Evolutionary conservation across 768 basidiomycete species (phyloP), one percentile per base, ranked within the genome.

Genomic region (Russula sp.): DNA sequence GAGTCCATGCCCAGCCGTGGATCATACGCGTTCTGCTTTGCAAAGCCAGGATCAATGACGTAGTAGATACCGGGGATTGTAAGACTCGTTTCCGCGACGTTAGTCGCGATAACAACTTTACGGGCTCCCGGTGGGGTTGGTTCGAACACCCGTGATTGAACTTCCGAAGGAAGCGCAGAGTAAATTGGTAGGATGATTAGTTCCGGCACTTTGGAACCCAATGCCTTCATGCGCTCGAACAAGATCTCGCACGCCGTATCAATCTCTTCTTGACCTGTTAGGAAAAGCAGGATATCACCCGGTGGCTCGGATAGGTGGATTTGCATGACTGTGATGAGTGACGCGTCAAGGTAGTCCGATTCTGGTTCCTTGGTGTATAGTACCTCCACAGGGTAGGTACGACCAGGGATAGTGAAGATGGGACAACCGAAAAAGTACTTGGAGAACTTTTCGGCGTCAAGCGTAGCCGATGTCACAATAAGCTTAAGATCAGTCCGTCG

Each of bases 281-380:
- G 80, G 84, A 99, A 99, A 45, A 99, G 86, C 2, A 99, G 82
- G 67, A 99, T 79, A 70, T 98, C 97, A 56, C 97, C 97, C 2
- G 93, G 91, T 36, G 97, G 97, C 70, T 99, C 96, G 49, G 96
- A 97, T 36, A 99, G 82, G 72, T 99, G 97, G 61, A 99, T 99
- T 74, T 99, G 97, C 90, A 98, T 96, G 70, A 99, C 90, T 5
- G 97, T 98, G 68, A 98, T 98, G 64, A 99, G 87, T 25, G 95
- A 94, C 0, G 96, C 95, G 68, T 98, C 97, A 59, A 99, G 84
- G 74, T 99, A 99, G 74, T 99, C 97, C 22, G 83, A 82, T 74
- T 98, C 97, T 0, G 97, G 97, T 70, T 99, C 97, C 73, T 98
- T 98, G 67, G 96, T 98, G 76, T 98, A 99, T n/a, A 98, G 78